Evolutionary conservation across 345 rosid species (phyloP).

Genomic region (Moringa oleifera): DNA sequence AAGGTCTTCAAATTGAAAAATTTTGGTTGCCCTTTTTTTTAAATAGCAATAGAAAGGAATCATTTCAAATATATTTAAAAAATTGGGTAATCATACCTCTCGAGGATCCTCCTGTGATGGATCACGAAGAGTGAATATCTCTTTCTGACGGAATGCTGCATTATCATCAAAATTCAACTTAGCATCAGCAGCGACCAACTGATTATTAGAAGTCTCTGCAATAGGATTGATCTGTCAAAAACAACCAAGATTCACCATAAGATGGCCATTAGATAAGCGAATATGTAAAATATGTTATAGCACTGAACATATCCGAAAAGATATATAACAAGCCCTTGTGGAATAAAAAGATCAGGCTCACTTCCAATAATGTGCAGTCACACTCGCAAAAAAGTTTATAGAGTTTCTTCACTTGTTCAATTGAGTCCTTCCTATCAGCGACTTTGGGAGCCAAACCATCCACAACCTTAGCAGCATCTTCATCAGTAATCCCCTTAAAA

Average conservation of each 20-base stretch:
- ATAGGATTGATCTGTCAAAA: slow-evolving; percentile 85
- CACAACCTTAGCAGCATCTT: slow-evolving; percentile 95
- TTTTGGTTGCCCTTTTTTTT: not conserved
- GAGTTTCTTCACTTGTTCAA: slow-evolving; percentile 96
- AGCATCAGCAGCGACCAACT: slow-evolving; percentile 99
- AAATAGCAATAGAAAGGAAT: slow-evolving; percentile 6
- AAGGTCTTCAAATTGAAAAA: not conserved
- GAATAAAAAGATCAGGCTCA: slow-evolving; percentile 32
- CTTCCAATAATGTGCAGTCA: slow-evolving; percentile 98
- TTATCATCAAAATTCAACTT: slow-evolving; percentile 98
- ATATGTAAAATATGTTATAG: not conserved
- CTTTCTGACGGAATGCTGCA: slow-evolving; percentile 92
- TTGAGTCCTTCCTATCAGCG: slow-evolving; percentile 73
- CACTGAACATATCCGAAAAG: not conserved
- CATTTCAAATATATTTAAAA: not conserved
- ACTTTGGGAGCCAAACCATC: slow-evolving; percentile 88
- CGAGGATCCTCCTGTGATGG: slow-evolving; percentile 97
- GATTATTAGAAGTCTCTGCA: slow-evolving; percentile 81
- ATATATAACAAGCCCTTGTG: not conserved
- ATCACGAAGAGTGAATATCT: slow-evolving; percentile 74
- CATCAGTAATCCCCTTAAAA: slow-evolving; percentile 87
- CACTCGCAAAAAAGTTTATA: slow-evolving; percentile 72
- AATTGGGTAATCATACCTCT: slow-evolving; percentile 49
- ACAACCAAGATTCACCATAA: slow-evolving; percentile 6
- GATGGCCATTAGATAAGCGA: slow-evolving; percentile 3